phyloP scores from a whole-genome alignment of 2,329 filamentous ascomycete species.

The Fusarium sp. region DNA sequence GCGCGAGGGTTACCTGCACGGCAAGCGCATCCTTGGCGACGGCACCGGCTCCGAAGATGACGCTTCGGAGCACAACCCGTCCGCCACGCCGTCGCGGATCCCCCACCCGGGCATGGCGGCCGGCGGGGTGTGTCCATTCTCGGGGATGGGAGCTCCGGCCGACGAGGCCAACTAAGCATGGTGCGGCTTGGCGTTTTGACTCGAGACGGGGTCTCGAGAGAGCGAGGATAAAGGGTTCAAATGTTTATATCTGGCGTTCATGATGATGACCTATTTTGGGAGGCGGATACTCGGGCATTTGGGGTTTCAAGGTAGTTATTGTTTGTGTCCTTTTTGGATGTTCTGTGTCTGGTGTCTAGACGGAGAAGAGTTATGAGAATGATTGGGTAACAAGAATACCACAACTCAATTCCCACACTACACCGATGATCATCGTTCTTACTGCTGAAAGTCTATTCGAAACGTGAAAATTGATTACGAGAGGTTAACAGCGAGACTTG shows the following conservation, averaged over 20 bases:
- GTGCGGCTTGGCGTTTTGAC: not conserved
- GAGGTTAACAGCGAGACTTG: not conserved
- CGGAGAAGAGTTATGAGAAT: slow-evolving; percentile 1
- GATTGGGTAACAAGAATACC: slow-evolving; percentile 11
- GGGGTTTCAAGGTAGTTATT: slow-evolving; percentile 18
- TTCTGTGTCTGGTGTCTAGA: not conserved
- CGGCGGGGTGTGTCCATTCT: slow-evolving; percentile 43
- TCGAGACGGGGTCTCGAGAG: not conserved
- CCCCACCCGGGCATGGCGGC: slow-evolving; percentile 30
- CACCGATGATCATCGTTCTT: not conserved
- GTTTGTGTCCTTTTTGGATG: slow-evolving; percentile 4
- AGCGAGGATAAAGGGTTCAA: slow-evolving; percentile 3
- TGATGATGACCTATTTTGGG: slow-evolving; percentile 24
- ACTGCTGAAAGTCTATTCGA: not conserved
- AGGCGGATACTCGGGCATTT: slow-evolving; percentile 12
- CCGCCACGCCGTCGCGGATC: slow-evolving; percentile 20
- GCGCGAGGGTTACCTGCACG: slow-evolving; percentile 73
- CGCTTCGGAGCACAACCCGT: slow-evolving; percentile 29
- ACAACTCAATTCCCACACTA: not conserved
- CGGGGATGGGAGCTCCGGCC: slow-evolving; percentile 38
- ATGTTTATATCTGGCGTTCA: slow-evolving; percentile 28
- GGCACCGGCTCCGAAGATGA: slow-evolving; percentile 36
- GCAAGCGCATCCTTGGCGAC: slow-evolving; percentile 67
- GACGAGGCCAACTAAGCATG: slow-evolving; percentile 18
- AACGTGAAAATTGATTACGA: not conserved